Evolutionary conservation across 352 stramenopile genomes (phyloP), one percentile per base, ranked within the genome.

Genomic region (Pythium aquatile): DNA sequence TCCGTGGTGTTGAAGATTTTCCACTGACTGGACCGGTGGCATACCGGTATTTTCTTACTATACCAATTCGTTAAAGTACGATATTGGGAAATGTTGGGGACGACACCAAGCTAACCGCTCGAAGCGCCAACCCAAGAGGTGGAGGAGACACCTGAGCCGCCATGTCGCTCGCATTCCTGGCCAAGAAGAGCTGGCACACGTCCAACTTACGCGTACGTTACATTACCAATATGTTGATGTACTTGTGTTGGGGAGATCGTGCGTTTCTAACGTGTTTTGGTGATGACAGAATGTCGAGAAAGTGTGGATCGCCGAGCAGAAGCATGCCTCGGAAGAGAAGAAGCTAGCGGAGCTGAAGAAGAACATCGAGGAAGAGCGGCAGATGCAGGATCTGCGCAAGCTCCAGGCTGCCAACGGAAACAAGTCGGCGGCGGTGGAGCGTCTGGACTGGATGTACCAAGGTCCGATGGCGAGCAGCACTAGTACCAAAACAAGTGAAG

Each of bases 141-240:
- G 58, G 14, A 56, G 35, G 48, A 52, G 13, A 20, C 39, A 61
- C 56, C 42, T 33, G 42, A 24, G 53, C 3, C 33, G 70, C 42
- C 28, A 96, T 96, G 75, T 97, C 83, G 68, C 88, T 97, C 70
- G 90, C 82, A 70, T 99, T 98, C 77, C 85, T 97, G 71, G 81
- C 82, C 79, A 99, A 97, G 89, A 99, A 98, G 87, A 98, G 92
- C 86, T 99, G 95, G 95, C 94, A 99, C 73, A 98, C 94, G 56
- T 88, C 93, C 63, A 99, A 98, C 63, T 75, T 98, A 32, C 87
- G 80, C 39, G 87, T 95, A 79, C 70, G 73, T 86, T 20, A 13
- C 42, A 29, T 49, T 14, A 14, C 9, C 6, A 1, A 20, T 13
- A 5, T 7, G 30, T 24, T 16, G 55, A 16, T 40, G 30, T 7